A percentile compares a stretch with the other conserved stretches of the same genome.
Evolutionary conservation across 768 basidiomycete species (phyloP).

Genomic region (Auricularia heimuer): DNA sequence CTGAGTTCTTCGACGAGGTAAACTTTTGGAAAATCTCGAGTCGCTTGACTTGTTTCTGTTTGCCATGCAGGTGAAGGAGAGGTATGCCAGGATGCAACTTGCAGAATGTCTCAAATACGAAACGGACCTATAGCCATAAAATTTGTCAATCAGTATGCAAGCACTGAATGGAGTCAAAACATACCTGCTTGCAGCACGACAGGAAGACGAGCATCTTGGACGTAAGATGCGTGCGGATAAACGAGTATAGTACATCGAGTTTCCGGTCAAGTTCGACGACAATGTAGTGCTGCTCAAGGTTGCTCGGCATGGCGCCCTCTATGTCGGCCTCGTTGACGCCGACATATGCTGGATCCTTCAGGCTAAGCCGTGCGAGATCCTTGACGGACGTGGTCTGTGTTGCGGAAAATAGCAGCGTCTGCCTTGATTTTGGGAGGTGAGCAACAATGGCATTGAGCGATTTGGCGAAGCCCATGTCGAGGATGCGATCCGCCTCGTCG

Average conservation of each 20-base stretch:
- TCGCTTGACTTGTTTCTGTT: slow-evolving; percentile 90
- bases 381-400: slow-evolving; percentile 87
- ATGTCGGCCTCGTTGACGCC: slow-evolving; percentile 38
- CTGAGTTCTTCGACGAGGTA: slow-evolving; percentile 67
- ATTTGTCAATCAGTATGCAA: no score
- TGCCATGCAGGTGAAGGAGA: slow-evolving; percentile 90
- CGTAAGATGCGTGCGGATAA: slow-evolving; percentile 89
- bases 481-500: slow-evolving; percentile 92
- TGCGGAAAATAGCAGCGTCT: slow-evolving; percentile 94
- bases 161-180: slow-evolving; percentile 1
- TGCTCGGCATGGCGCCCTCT: slow-evolving; percentile 53
- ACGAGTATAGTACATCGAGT: slow-evolving; percentile 85
- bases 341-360: slow-evolving; percentile 71
- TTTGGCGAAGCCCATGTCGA: slow-evolving; percentile 91
- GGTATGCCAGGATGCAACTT: slow-evolving; percentile 91
- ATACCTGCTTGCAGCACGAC: slow-evolving; percentile 85
- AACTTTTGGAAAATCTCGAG: slow-evolving; percentile 78
- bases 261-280: slow-evolving; percentile 78
- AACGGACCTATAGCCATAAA: slow-evolving; percentile 46
- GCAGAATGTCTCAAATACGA: slow-evolving; percentile 91
- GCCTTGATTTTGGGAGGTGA: slow-evolving; percentile 83
- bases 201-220: slow-evolving; percentile 89
- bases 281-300: slow-evolving; percentile 83
- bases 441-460: slow-evolving; percentile 85
- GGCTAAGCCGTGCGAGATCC: slow-evolving; percentile 82